Base-by-base conservation (phyloP, 164 flowering plant species). In the Liriodendron chinense region DNA sequence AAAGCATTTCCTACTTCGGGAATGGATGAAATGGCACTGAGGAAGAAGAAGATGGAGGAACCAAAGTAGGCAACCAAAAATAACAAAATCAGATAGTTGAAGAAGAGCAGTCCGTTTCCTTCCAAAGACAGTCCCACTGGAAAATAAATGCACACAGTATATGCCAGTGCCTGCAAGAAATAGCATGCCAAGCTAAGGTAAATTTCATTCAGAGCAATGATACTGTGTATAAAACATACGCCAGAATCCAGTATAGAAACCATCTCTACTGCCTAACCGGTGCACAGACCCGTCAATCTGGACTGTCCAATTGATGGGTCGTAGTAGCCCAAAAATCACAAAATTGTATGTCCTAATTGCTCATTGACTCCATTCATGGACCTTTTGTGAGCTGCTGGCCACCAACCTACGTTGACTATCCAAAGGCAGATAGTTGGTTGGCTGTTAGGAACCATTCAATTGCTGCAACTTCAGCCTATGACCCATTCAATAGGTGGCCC, bases 1-100 rank as follows among this genome's bases (percentile, higher is more conserved):
- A 82, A 76, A 71, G 81, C 81, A 78, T 79, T 82, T 50, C 81
- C 84, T 21, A 72, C 71, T 79, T 82, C 84, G 47, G 79, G 79
- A 71, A 82, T 78, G 62, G 84, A 71, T 50, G 82, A 78, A 69
- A 78, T 76, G 63, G 84, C 68, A 74, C 84, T 76, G 62, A 78
- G 77, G 71, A 82, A 79, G 78, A 82, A 76, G 81, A 82, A 76
- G 56, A 82, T 63, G 13, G 84, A 76, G 67, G 79, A 78, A 66
- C 81, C 81, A 63, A 79, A 76, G 71, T 74, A 78, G 59, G 79
- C 84, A 47, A 74, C 83, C 76, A 81, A 74, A 76, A 78, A 81
- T 18, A 81, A 34, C 53, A 80, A 73, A 63, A 64, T 21, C 48
- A 77, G 74, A 63, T 75, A 77, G 16, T 68, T 50, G 12, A 77